Evolutionary conservation across 305 asterid genomes (phyloP), one percentile per base, ranked within the genome.

Genomic region (Fraxinus dipetala): DNA sequence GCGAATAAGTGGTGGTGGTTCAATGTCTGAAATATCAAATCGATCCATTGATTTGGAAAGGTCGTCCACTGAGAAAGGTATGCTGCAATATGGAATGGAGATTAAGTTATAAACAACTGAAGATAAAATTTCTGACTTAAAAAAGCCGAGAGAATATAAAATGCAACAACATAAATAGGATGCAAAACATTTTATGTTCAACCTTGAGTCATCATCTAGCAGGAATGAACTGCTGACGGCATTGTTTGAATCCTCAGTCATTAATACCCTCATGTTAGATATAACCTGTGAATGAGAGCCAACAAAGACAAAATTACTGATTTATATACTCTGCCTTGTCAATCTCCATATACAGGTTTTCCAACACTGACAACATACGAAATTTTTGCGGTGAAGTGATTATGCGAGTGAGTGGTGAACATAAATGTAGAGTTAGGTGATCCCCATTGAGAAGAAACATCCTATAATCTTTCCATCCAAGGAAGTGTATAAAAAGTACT

Each of bases 61-160:
- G 78, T 96, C 98, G 78, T 96, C 99, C 38, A 93, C 98, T 11
- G 98, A 93, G 88, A 96, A 96, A 1, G 99, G 99, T 83, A 96
- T 94, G 92, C 99, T 96, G 95, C 91, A 89, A 82, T 28, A 76
- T 14, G 56, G 26, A 48, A 82, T 51, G 34, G 16, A 75, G 65
- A 75, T 79, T 74, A 67, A 73, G 82, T 67, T 65, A 51, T 24
- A 34, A 54, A 54, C 31, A 79, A 75, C 31, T 5, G 22, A 69
- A 45, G 75, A 32, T 2, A 83, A 74, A 61, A 34, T 70, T 63
- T 72, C 20, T 2, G 18, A 18, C n/a, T 20, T 56, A 43, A 35
- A 34, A 59, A 74, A 0, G 30, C 2, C 75, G 40, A 59, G 61
- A 80, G 40, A 36, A 72, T 30, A 83, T 34, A 69, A 76, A 78